A percentile compares a stretch with the other conserved stretches of the same genome.
phyloP scores from a whole-genome alignment of 768 basidiomycete species.

The Phallus indusiatus region DNA sequence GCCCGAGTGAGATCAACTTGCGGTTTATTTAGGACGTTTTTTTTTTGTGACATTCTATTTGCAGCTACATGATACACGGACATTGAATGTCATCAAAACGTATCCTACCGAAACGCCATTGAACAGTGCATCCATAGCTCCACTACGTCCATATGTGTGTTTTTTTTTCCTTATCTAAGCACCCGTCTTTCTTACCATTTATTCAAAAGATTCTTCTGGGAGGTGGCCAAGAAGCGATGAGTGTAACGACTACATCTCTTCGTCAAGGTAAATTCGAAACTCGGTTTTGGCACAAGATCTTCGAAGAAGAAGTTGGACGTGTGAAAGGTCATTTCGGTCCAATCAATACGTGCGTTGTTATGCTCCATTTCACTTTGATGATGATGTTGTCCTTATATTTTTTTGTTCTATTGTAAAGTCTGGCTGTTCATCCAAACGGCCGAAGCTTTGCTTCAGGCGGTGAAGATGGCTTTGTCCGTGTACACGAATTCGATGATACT shows the following conservation, averaged over 20 bases:
- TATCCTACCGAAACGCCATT: conserved; percentile 89
- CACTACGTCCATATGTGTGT: conserved; percentile 72
- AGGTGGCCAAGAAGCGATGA: conserved; percentile 97
- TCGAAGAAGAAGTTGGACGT: conserved; percentile 94
- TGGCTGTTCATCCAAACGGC: conserved; percentile 87
- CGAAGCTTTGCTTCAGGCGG: conserved; percentile 88
- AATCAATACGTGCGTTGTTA: conserved; percentile 75
- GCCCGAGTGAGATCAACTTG: conserved; percentile 56
- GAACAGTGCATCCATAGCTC: conserved; percentile 86
- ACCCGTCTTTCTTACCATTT: background rate
- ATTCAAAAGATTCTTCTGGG: conserved; percentile 68
- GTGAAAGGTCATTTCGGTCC: conserved; percentile 98
- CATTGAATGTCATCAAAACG: conserved; percentile 85
- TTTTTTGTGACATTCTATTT: background rate
- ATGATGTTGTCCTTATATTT: conserved; percentile 6
- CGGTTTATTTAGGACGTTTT: background rate
- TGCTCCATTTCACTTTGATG: background rate
- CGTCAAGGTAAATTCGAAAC: conserved; percentile 98
- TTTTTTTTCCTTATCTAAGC: background rate
- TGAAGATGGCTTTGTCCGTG: conserved; percentile 91
- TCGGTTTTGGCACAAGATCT: conserved; percentile 94
- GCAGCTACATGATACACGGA: conserved; percentile 83
- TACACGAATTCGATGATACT: conserved; percentile 89
- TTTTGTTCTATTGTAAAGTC: conserved; percentile 35
- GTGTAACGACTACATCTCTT: conserved; percentile 86